A percentile compares a stretch with the other conserved stretches of the same genome.
phyloP scores from a whole-genome alignment of 202 grass and related monocot genomes.

The Panicum hallii region DNA sequence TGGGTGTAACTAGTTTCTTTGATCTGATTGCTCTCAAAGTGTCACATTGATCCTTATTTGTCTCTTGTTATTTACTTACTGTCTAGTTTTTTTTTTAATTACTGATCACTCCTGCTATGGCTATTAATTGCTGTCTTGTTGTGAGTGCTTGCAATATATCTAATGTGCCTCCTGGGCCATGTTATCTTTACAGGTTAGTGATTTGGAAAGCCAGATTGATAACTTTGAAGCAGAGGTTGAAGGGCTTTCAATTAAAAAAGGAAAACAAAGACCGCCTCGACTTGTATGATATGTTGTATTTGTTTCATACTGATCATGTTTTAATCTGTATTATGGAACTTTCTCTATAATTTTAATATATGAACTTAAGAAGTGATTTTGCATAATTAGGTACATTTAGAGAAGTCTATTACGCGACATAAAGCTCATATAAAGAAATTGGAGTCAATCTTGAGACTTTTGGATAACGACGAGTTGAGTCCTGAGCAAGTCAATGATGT shows the following conservation, averaged over 20 bases:
- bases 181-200: slow-evolving; percentile 75
- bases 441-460: slow-evolving; percentile 95
- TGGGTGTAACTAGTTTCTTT: slow-evolving; percentile 17
- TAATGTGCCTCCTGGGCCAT: slow-evolving; percentile 23
- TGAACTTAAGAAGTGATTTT: slow-evolving; percentile 32
- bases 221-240: slow-evolving; percentile 97
- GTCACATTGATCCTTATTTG: slow-evolving; percentile 22
- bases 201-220: slow-evolving; percentile 98
- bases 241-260: slow-evolving; percentile 98
- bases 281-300: slow-evolving; percentile 63
- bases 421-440: slow-evolving; percentile 98
- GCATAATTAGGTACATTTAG: slow-evolving; percentile 85
- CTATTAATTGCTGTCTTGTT: slow-evolving; percentile 13
- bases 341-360: slow-evolving; percentile 30
- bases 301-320: slow-evolving; percentile 28
- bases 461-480: slow-evolving; percentile 98
- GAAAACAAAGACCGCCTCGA: slow-evolving; percentile 88
- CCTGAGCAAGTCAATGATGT: slow-evolving; percentile 98
- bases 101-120: neutral
- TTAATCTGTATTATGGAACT: slow-evolving; percentile 19
- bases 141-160: neutral
- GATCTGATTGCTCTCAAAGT: slow-evolving; percentile 39
- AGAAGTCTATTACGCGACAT: slow-evolving; percentile 90
- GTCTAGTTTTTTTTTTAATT: slow-evolving; percentile 30
- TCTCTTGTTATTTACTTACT: slow-evolving; percentile 20